These are phyloP conservation scores for Entomortierella chlamydospora DNA, from an alignment of 192 early-diverging fungal genomes.

Conservation along the genomic window DNA sequence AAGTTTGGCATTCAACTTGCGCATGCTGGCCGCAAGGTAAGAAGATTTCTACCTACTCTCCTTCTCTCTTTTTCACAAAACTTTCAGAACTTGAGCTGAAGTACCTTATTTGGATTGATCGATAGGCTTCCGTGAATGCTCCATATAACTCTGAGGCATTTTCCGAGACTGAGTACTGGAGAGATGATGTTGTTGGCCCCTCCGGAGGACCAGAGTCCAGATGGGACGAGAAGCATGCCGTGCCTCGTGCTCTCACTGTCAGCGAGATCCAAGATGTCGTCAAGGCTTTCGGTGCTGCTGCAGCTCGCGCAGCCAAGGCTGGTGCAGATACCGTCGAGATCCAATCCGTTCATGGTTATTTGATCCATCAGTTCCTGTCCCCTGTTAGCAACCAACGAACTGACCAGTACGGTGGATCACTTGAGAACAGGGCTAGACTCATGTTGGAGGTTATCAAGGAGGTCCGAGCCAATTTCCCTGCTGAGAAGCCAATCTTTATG, in stretches of 20 bases:
- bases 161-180: slow-evolving; percentile 70
- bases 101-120: not conserved
- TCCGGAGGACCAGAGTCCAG: slow-evolving; percentile 56
- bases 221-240: slow-evolving; percentile 51
- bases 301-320: slow-evolving; percentile 78
- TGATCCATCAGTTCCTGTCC: slow-evolving; percentile 85
- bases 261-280: slow-evolving; percentile 75
- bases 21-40: slow-evolving; percentile 85
- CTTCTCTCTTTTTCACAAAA: not conserved
- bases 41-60: not conserved
- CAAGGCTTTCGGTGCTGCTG: slow-evolving; percentile 73
- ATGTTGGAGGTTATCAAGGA: slow-evolving; percentile 69
- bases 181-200: slow-evolving; percentile 75
- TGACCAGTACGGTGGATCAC: slow-evolving; percentile 92
- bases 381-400: slow-evolving; percentile 87
- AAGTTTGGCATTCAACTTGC: slow-evolving; percentile 81
- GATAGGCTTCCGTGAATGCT: slow-evolving; percentile 8
- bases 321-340: slow-evolving; percentile 92
- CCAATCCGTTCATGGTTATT: slow-evolving; percentile 93
- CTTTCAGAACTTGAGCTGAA: not conserved
- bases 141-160: not conserved
- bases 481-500: slow-evolving; percentile 80
- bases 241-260: slow-evolving; percentile 70
- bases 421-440: slow-evolving; percentile 81
- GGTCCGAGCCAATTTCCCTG: slow-evolving; percentile 71